Base-by-base conservation (phyloP, 2,329 filamentous ascomycete species). In the Alternaria alternata region DNA sequence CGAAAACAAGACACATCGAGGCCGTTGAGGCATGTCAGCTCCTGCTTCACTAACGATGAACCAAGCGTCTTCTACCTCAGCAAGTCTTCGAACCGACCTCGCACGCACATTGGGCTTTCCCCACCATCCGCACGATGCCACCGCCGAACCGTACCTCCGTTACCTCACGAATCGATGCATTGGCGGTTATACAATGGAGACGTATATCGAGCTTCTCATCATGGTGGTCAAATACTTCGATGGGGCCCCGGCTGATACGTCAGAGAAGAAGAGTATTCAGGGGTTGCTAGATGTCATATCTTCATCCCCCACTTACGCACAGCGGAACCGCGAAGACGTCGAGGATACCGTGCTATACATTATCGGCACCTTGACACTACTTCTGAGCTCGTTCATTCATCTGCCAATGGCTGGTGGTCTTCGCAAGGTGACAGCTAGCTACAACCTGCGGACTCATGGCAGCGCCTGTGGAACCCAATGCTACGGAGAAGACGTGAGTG, bases 81-180 rank as follows among this genome's bases (percentile, higher is more conserved):
- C 1, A 16, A 16, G 5, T 0, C 20, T 24, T 4, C 39, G 20
- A 24, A 42, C 39, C 11, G 9, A 42, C 0, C 68, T 70, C 30
- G 61, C 63, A 1, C 60, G 64, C 26, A 47, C 60, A 5, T 16
- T 70, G 4, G 62, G 63, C 49, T 65, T 55, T 51, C 7, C 41
- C 3, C 18, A 63, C 1, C 62, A 68, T 43, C 60, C 64, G 4
- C 32, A 24, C n/a, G 41, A 57, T 20, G 5, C 26, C 4, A 36
- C 48, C 18, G 57, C 62, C 26, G 61, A 63, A 46, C 67, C 68
- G 20, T 68, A 69, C 42, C 49, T 73, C 20, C 64, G 63, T 32
- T 68, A 68, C 53, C 67, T 70, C n/a, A 18, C 48, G 32, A 70
- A 67, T 12, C 64, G 49, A 1, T 46, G 64, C 39, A 39, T 64